Conservation (phyloP, 1,284 basidiomycete genomes). For the Kwoniella shivajii region DNA sequence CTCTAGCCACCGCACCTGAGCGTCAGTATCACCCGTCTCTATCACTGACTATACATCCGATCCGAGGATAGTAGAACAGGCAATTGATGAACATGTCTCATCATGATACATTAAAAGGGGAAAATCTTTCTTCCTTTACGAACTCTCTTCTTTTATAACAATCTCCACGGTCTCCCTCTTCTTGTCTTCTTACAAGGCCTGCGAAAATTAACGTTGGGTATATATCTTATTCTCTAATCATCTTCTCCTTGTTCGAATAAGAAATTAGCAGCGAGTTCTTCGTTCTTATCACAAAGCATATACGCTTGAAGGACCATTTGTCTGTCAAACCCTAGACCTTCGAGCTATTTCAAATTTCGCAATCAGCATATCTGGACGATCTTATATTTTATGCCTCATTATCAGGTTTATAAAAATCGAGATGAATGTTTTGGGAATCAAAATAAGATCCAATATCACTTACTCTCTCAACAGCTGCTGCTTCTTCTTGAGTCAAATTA, state of each 20-base stretch:
- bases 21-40: too few relatives aligned
- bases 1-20: too few relatives aligned
- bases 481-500: slow-evolving; percentile 71
- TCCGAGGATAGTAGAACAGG: too few relatives aligned
- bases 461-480: slow-evolving; percentile 81
- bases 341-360: slow-evolving; percentile 71
- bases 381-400: too few relatives aligned
- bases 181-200: too few relatives aligned
- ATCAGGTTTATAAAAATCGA: neutral
- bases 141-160: neutral
- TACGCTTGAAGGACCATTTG: slow-evolving; percentile 80
- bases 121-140: neutral
- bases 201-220: too few relatives aligned
- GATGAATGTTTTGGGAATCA: neutral
- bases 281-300: slow-evolving; percentile 90
- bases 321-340: slow-evolving; percentile 81
- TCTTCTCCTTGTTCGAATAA: slow-evolving; percentile 76
- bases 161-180: neutral
- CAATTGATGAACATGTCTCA: neutral
- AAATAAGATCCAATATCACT: slow-evolving; percentile 46
- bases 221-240: slow-evolving; percentile 49
- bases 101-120: slow-evolving; percentile 10
- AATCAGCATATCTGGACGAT: too few relatives aligned
- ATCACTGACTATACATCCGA: too few relatives aligned
- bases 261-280: slow-evolving; percentile 90